A percentile compares a stretch with the other conserved stretches of the same genome.
Conservation (phyloP, 805 yeast species). For the Starmerella floricola region DNA sequence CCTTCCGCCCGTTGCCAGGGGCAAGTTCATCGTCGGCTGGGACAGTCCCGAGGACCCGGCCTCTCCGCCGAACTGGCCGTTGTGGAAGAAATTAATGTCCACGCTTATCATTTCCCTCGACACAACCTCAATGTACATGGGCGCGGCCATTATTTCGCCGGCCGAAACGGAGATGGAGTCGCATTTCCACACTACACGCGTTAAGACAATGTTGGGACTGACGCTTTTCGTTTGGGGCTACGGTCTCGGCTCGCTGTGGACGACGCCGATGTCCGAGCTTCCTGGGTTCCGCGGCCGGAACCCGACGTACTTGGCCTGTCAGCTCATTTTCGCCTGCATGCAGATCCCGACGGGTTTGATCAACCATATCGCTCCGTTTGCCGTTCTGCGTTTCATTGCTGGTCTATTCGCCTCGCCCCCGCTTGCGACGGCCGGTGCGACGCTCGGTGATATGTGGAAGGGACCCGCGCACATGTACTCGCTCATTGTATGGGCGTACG, state of each 20-base stretch:
- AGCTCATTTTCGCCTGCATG: conserved; percentile 38
- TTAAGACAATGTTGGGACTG: conserved; percentile 40
- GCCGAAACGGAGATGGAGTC: conserved; percentile 36
- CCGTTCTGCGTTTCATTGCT: conserved; percentile 40
- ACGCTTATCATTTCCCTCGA: conserved; percentile 34
- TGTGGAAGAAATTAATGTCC: conserved; percentile 31
- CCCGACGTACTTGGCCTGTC: conserved; percentile 36
- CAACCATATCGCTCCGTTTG: conserved; percentile 39
- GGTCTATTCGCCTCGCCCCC: conserved; percentile 49
- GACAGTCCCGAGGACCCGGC: conserved; percentile 27
- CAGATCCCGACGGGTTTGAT: conserved; percentile 48
- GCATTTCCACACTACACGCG: conserved; percentile 32
- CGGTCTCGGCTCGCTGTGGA: conserved; percentile 46
- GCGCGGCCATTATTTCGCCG: conserved; percentile 48
- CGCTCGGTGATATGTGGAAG: conserved; percentile 39
- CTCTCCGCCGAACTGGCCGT: conserved; percentile 48
- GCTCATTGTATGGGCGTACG: conserved; percentile 42
- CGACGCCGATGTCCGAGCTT: conserved; percentile 45
- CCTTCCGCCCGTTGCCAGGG: background rate
- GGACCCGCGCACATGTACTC: conserved; percentile 36
- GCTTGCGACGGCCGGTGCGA: conserved; percentile 48
- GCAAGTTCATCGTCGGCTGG: conserved; percentile 27
- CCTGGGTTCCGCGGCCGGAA: conserved; percentile 37
- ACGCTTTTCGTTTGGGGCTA: conserved; percentile 48
- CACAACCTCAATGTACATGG: conserved; percentile 45